Percentiles rank a stretch among this genome's conserved stretches.
Evolutionary conservation across 148 eudicot species (phyloP).

Genomic region (Pouteria glomerata): DNA sequence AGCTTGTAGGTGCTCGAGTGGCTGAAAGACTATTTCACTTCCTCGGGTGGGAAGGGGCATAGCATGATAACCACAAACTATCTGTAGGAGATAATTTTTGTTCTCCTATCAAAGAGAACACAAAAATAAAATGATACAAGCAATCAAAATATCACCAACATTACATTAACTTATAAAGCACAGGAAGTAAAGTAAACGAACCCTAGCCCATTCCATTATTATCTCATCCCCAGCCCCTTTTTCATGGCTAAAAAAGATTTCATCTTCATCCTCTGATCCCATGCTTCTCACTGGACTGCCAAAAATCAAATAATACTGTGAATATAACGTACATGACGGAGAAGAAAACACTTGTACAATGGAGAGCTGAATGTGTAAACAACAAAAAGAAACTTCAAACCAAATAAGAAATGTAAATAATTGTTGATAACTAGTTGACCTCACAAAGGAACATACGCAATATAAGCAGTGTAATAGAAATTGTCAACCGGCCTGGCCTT

Average conservation of each 20-base stretch:
- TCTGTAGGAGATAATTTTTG: conserved; percentile 68
- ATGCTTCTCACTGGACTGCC: conserved; percentile 80
- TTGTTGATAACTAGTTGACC: background rate
- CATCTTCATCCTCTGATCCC: conserved; percentile 62
- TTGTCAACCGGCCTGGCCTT: background rate
- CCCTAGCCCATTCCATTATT: conserved; percentile 89
- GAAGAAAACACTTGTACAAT: background rate
- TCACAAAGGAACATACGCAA: background rate
- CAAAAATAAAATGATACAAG: background rate
- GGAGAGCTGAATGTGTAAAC: background rate
- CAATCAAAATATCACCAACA: conserved; percentile 8
- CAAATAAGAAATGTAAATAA: background rate
- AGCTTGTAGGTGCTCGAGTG: conserved; percentile 87
- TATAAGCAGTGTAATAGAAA: background rate
- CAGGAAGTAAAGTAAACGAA: conserved; percentile 29
- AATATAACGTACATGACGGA: background rate
- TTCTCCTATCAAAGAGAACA: conserved; percentile 58
- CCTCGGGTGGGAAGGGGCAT: conserved; percentile 67
- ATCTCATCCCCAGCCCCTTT: conserved; percentile 54
- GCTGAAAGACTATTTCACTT: conserved; percentile 65
- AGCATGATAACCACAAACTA: conserved; percentile 69
- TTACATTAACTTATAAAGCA: conserved; percentile 2
- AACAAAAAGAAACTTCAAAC: background rate
- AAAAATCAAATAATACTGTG: conserved; percentile 20
- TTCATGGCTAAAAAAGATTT: conserved; percentile 37